phyloP scores from a whole-genome alignment of 75 land plant species.

The Pinus tabuliformis region DNA sequence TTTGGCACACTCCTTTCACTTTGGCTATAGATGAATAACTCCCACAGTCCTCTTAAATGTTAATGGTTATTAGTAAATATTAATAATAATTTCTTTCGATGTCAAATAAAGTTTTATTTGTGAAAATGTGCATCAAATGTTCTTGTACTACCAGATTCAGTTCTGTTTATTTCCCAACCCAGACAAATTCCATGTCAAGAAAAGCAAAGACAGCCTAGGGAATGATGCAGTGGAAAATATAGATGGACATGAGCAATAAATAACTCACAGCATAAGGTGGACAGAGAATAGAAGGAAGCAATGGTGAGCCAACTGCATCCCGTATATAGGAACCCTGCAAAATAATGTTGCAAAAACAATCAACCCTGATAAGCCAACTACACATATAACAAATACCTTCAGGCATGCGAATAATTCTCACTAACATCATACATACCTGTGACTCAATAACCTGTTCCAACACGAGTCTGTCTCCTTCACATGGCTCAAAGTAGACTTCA shows the following conservation, averaged over 20 bases:
- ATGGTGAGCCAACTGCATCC: constrained; percentile 70
- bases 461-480: constrained; percentile 21
- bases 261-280: constrained; percentile 78
- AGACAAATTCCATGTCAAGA: neutral
- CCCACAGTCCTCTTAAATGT: too few species aligned
- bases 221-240: neutral
- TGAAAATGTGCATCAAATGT: too few species aligned
- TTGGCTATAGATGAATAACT: too few species aligned
- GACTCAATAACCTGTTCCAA: constrained; percentile 48
- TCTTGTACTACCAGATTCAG: too few species aligned
- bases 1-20: too few species aligned
- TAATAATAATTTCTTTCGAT: too few species aligned
- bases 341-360: neutral
- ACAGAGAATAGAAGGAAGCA: constrained; percentile 33
- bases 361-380: neutral
- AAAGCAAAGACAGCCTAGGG: neutral
- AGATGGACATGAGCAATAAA: neutral
- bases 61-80: too few species aligned
- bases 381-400: neutral
- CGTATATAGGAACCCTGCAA: constrained; percentile 79
- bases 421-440: constrained; percentile 48
- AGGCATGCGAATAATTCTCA: neutral
- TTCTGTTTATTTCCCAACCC: too few species aligned
- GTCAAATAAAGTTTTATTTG: too few species aligned
- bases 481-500: constrained; percentile 68